Conservation (phyloP, 148 eudicot species). For the Chenopodium quinoa region DNA sequence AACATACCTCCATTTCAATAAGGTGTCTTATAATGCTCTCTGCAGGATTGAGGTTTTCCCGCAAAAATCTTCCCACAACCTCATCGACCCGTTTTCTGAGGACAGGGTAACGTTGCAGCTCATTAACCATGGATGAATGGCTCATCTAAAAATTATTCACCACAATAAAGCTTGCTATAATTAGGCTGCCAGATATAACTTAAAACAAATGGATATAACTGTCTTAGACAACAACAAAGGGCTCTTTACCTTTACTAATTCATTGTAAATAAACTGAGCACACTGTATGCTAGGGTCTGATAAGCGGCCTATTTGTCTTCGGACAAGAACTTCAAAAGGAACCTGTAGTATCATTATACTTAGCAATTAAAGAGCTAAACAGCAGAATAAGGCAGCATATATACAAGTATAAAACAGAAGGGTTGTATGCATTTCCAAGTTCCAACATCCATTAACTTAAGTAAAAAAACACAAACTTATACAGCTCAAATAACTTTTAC, state of each 20-base stretch:
- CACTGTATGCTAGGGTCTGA: conserved; percentile 96
- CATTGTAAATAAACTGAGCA: conserved; percentile 87
- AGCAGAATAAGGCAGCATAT: conserved; percentile 7
- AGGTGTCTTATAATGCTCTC: conserved; percentile 79
- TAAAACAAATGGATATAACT: not conserved
- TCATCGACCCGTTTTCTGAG: conserved; percentile 88
- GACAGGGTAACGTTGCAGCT: conserved; percentile 79
- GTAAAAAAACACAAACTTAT: not conserved
- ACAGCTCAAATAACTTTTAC: not conserved
- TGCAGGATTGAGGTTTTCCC: conserved; percentile 77
- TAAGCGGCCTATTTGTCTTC: conserved; percentile 87
- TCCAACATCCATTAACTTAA: not conserved
- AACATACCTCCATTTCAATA: conserved; percentile 87
- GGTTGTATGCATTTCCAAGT: not conserved
- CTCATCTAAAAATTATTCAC: conserved; percentile 63
- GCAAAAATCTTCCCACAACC: conserved; percentile 71
- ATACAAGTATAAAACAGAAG: not conserved
- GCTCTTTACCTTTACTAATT: conserved; percentile 67
- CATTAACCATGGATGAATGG: conserved; percentile 75
- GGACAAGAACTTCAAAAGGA: conserved; percentile 56
- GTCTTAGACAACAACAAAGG: not conserved
- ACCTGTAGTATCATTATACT: conserved; percentile 27
- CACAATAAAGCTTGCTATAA: not conserved
- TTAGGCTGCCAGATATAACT: not conserved
- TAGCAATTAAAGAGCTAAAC: conserved; percentile 12